Evolutionary conservation across 495 filamentous ascomycete species (phyloP).

Genomic region (Aspergillus homomorphus): DNA sequence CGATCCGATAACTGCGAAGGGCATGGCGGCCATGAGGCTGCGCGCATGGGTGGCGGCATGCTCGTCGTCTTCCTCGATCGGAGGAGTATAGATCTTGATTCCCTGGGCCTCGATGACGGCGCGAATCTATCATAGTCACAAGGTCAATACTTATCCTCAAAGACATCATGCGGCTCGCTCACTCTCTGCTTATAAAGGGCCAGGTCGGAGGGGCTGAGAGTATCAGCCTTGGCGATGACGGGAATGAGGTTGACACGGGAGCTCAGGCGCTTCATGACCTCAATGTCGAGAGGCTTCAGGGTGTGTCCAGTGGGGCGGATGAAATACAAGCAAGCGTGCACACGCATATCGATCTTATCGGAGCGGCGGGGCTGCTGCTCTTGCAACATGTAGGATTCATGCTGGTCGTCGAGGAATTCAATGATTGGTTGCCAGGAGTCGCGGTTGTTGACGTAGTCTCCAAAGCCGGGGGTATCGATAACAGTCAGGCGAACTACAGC

Average conservation of each 20-base stretch:
- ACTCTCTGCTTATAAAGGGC: conserved; percentile 92
- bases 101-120: conserved; percentile 95
- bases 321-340: conserved; percentile 98
- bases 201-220: conserved; percentile 86
- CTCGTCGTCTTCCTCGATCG: conserved; percentile 96
- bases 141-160: conserved; percentile 9
- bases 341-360: conserved; percentile 98
- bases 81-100: conserved; percentile 98
- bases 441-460: conserved; percentile 99
- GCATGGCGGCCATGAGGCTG: conserved; percentile 93
- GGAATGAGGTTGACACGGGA: conserved; percentile 97
- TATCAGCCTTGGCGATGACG: conserved; percentile 97
- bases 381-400: conserved; percentile 99
- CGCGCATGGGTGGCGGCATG: conserved; percentile 90
- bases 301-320: conserved; percentile 98
- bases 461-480: conserved; percentile 97
- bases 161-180: conserved; percentile 18
- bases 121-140: conserved; percentile 62
- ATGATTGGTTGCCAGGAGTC: conserved; percentile 99
- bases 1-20: conserved; percentile 96
- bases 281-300: conserved; percentile 96
- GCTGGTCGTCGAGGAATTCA: conserved; percentile 99
- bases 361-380: conserved; percentile 97
- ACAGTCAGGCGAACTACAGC: conserved; percentile 88
- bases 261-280: conserved; percentile 98